phyloP scores from a whole-genome alignment of 1,284 basidiomycete genomes.

The Rhodotorula mucilaginosa region DNA sequence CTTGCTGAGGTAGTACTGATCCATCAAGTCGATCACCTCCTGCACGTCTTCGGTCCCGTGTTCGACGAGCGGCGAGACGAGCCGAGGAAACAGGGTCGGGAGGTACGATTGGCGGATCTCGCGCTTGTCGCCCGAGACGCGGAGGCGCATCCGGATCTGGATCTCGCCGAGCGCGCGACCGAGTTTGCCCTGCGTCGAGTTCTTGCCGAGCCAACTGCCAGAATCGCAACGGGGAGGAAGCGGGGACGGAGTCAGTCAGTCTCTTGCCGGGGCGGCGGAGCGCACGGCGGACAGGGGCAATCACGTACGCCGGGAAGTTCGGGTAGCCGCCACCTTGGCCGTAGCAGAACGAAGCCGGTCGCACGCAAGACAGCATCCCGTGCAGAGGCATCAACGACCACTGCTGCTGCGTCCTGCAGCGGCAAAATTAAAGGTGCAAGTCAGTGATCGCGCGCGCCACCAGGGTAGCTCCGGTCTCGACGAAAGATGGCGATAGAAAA shows the following conservation, averaged over 20 bases:
- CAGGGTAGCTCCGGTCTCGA: too few relatives aligned
- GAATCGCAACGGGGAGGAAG: too few relatives aligned
- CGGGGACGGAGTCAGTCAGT: not conserved
- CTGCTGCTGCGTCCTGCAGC: conserved; percentile 78
- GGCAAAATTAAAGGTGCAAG: too few relatives aligned
- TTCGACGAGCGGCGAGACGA: conserved; percentile 73
- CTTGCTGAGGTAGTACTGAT: conserved; percentile 86
- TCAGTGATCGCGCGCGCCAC: not conserved
- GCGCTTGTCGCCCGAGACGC: conserved; percentile 79
- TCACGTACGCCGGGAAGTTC: conserved; percentile 70
- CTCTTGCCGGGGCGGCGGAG: not conserved
- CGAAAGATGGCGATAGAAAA: not conserved
- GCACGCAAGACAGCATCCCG: conserved; percentile 82
- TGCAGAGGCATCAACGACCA: conserved; percentile 95
- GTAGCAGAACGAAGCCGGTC: conserved; percentile 77
- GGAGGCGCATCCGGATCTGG: conserved; percentile 90
- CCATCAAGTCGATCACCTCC: conserved; percentile 82
- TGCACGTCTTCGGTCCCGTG: conserved; percentile 64
- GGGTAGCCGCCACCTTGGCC: conserved; percentile 57
- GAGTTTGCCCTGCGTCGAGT: conserved; percentile 86
- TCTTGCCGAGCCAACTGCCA: conserved; percentile 88
- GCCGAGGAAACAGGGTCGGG: conserved; percentile 73
- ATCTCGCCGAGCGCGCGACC: conserved; percentile 79
- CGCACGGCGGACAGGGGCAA: conserved; percentile 27
- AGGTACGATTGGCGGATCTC: conserved; percentile 91